phyloP scores from a whole-genome alignment of 176 grass and related monocot species.

The Triticum turgidum region DNA sequence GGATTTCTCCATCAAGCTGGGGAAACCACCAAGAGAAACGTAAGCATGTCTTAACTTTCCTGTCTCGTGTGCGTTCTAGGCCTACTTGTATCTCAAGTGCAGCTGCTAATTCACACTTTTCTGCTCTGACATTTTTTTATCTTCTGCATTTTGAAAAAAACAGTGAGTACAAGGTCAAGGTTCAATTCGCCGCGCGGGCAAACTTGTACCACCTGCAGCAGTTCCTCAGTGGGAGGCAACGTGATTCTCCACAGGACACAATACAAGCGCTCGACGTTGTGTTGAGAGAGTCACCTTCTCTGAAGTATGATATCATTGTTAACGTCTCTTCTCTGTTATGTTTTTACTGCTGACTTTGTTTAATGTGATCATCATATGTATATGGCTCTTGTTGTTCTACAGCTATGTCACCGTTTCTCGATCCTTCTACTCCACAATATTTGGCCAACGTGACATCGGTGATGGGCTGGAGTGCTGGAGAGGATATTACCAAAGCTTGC shows the following conservation, averaged over 20 bases:
- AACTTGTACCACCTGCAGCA: constrained; percentile 55
- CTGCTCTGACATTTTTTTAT: neutral
- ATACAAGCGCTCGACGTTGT: constrained; percentile 83
- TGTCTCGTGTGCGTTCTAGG: neutral
- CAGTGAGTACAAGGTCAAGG: constrained; percentile 60
- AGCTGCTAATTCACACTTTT: constrained; percentile 23
- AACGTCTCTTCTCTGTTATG: neutral
- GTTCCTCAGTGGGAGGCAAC: constrained; percentile 43
- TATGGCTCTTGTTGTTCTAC: constrained; percentile 7
- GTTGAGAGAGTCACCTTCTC: constrained; percentile 65
- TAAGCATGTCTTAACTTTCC: constrained; percentile 1
- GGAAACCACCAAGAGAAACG: constrained; percentile 29
- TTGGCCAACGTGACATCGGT: constrained; percentile 44
- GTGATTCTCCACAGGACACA: constrained; percentile 55
- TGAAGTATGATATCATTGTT: constrained; percentile 41
- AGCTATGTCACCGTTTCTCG: constrained; percentile 69
- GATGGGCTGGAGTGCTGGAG: constrained; percentile 78
- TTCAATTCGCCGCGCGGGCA: constrained; percentile 37
- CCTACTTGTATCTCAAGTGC: neutral
- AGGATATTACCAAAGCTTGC: constrained; percentile 88
- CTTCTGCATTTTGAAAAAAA: constrained; percentile 37
- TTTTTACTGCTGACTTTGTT: neutral
- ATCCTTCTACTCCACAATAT: constrained; percentile 68
- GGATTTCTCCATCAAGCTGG: constrained; percentile 66
- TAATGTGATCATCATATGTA: neutral